Conservation (phyloP, 2,329 filamentous ascomycete genomes). For the Fusarium sp. region DNA sequence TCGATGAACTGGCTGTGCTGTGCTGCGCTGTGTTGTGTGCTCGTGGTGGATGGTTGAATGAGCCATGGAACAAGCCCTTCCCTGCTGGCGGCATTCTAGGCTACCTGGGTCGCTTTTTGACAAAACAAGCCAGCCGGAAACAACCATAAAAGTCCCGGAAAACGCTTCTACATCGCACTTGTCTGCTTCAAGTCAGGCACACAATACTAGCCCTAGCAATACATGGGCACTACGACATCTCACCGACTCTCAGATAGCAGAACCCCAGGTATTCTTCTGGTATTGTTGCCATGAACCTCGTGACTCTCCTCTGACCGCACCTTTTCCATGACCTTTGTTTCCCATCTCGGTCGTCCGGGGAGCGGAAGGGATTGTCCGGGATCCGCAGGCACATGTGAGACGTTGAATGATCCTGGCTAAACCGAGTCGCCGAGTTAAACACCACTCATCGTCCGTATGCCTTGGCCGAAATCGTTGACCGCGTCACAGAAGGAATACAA, state of each 20-base stretch:
- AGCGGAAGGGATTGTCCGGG: slow-evolving; percentile 28
- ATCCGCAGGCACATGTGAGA: slow-evolving; percentile 25
- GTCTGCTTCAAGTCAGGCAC: slow-evolving; percentile 25
- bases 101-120: slow-evolving; percentile 17
- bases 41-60: background rate
- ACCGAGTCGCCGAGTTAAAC: slow-evolving; percentile 18
- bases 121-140: slow-evolving; percentile 32
- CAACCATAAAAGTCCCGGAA: slow-evolving; percentile 29
- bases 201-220: slow-evolving; percentile 16
- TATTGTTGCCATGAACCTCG: slow-evolving; percentile 28
- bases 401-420: slow-evolving; percentile 21
- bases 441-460: slow-evolving; percentile 1
- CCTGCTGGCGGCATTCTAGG: slow-evolving; percentile 21
- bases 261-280: slow-evolving; percentile 22
- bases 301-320: slow-evolving; percentile 40
- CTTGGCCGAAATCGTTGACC: slow-evolving; percentile 14
- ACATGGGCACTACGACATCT: slow-evolving; percentile 26
- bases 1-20: background rate
- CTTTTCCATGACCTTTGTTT: slow-evolving; percentile 24
- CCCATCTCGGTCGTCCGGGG: slow-evolving; percentile 21
- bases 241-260: slow-evolving; percentile 17
- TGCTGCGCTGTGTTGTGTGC: slow-evolving; percentile 7
- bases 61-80: slow-evolving; percentile 14
- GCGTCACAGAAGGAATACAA: slow-evolving; percentile 33
- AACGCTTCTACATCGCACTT: slow-evolving; percentile 27